Percentiles rank a stretch among this genome's conserved stretches.
Evolutionary conservation across 73 alveolate species (phyloP).

Genomic region (Loxodes magnus): DNA sequence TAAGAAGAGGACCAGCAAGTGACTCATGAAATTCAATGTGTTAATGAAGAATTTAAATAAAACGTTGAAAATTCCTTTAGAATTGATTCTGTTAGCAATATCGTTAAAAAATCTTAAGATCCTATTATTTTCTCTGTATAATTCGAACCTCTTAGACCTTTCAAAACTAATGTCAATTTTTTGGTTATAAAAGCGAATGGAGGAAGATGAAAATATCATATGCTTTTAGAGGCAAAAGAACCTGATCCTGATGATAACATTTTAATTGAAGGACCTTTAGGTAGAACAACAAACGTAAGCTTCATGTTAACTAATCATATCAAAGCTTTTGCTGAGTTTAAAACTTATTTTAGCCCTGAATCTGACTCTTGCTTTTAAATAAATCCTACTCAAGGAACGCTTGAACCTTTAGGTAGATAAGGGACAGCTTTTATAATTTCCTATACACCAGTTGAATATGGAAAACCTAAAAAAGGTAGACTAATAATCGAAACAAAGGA

Average conservation of each 20-base stretch:
- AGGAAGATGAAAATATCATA: slow-evolving; percentile 96
- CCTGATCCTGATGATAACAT: slow-evolving; percentile 96
- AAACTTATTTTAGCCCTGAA: slow-evolving; percentile 90
- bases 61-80: slow-evolving; percentile 81
- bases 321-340: slow-evolving; percentile 84
- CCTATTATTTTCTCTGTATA: slow-evolving; percentile 76
- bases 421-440: slow-evolving; percentile 92
- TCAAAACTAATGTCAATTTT: slow-evolving; percentile 83
- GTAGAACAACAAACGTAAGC: slow-evolving; percentile 78
- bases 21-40: slow-evolving; percentile 70
- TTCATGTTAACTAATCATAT: slow-evolving; percentile 83
- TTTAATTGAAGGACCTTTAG: slow-evolving; percentile 74
- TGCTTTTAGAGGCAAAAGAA: slow-evolving; percentile 82
- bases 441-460: slow-evolving; percentile 94
- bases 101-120: slow-evolving; percentile 39
- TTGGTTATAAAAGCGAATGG: slow-evolving; percentile 83
- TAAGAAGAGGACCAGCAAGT: slow-evolving; percentile 39
- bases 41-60: slow-evolving; percentile 54
- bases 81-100: slow-evolving; percentile 60
- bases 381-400: slow-evolving; percentile 81
- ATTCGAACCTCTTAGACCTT: slow-evolving; percentile 91
- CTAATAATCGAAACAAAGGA: slow-evolving; percentile 93
- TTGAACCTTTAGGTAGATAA: slow-evolving; percentile 91
- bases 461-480: slow-evolving; percentile 88
- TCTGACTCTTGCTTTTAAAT: slow-evolving; percentile 87